phyloP scores from a whole-genome alignment of 805 yeast genomes.

The Hanseniaspora pseudoguilliermondii region DNA sequence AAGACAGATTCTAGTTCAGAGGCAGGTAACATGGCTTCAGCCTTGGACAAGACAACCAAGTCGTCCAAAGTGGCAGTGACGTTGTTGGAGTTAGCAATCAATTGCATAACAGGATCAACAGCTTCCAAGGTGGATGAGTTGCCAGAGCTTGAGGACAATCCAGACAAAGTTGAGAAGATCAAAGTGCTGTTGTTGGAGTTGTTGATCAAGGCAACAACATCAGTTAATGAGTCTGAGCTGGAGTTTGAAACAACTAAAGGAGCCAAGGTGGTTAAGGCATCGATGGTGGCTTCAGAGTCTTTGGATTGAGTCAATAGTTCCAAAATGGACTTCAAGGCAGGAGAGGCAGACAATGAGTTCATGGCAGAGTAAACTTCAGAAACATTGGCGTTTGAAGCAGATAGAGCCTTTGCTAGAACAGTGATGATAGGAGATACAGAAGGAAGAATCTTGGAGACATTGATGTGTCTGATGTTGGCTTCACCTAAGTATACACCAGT shows the following conservation, averaged over 20 bases:
- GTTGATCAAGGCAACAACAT: slow-evolving; percentile 9
- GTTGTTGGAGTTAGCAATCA: slow-evolving; percentile 18
- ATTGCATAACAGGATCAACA: slow-evolving; percentile 14
- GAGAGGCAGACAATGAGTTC: slow-evolving; percentile 20
- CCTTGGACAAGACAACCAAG: slow-evolving; percentile 17
- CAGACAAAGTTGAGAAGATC: neutral
- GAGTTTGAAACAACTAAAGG: slow-evolving; percentile 20
- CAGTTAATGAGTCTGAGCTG: neutral
- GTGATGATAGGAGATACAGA: slow-evolving; percentile 21
- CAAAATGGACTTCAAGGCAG: slow-evolving; percentile 24
- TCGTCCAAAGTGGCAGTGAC: slow-evolving; percentile 18
- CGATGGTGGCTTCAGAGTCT: slow-evolving; percentile 20
- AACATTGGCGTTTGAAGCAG: slow-evolving; percentile 19
- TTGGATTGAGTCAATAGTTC: slow-evolving; percentile 21
- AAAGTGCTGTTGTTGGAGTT: slow-evolving; percentile 12
- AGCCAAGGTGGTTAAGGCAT: slow-evolving; percentile 20
- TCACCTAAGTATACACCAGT: slow-evolving; percentile 26
- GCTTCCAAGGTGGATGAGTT: slow-evolving; percentile 15
- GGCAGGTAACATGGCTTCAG: slow-evolving; percentile 13
- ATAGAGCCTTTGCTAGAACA: slow-evolving; percentile 22
- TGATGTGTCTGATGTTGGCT: slow-evolving; percentile 25
- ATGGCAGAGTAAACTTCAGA: slow-evolving; percentile 19
- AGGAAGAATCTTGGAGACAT: slow-evolving; percentile 27
- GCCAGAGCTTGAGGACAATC: neutral
- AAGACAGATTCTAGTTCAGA: slow-evolving; percentile 11